phyloP scores from a whole-genome alignment of 176 grass and related monocot genomes.

The Eragrostis nindensis region DNA sequence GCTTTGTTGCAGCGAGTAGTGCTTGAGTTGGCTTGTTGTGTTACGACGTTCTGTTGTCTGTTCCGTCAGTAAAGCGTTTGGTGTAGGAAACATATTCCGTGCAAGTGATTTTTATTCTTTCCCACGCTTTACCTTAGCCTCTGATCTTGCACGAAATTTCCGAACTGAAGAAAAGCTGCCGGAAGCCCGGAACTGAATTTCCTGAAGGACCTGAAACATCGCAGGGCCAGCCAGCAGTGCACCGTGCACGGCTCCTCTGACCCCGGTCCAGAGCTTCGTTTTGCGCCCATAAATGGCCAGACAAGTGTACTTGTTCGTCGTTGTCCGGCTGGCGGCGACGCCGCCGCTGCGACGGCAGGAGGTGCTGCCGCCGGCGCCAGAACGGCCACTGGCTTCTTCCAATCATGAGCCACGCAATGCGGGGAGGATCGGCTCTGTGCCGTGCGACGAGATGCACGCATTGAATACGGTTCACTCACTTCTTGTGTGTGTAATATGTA shows the following conservation, averaged over 20 bases:
- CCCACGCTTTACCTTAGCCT: neutral
- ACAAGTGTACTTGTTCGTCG: neutral
- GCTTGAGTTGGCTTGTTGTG: no score
- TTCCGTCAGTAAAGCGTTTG: no score
- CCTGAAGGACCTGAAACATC: neutral
- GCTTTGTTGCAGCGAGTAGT: no score
- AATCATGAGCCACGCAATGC: slow-evolving; percentile 42
- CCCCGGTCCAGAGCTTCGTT: neutral
- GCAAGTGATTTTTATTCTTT: no score
- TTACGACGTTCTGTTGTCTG: no score
- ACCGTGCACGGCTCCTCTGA: no score
- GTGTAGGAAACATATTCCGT: no score
- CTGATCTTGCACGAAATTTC: neutral
- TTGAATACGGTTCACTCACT: slow-evolving; percentile 33
- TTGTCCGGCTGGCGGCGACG: neutral
- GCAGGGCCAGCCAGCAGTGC: no score
- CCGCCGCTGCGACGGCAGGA: neutral
- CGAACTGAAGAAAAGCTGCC: neutral
- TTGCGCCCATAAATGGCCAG: neutral
- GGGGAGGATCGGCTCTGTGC: no score
- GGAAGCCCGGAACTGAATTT: neutral
- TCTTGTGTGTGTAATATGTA: slow-evolving; percentile 28
- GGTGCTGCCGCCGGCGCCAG: neutral
- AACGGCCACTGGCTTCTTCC: neutral
- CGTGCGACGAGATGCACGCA: neutral